These are phyloP conservation scores for Boletus bicolor DNA, from an alignment of 768 basidiomycete species.

Conservation along the genomic window DNA sequence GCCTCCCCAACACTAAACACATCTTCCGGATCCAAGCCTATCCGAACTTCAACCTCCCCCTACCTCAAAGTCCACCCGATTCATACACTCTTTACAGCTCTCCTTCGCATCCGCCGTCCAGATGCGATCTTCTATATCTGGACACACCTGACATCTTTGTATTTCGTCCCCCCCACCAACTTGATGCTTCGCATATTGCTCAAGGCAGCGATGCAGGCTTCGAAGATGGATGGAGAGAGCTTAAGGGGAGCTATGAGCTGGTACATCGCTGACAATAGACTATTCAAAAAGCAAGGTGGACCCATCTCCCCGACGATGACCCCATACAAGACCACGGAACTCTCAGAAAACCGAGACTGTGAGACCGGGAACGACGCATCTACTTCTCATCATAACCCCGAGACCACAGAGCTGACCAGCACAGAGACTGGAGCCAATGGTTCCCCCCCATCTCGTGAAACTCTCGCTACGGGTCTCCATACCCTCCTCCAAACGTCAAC, in stretches of 20 bases:
- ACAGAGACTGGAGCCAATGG: background rate
- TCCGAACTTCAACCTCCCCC: background rate
- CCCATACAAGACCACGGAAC: background rate
- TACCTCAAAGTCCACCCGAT: slow-evolving; percentile 29
- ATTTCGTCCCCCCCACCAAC: slow-evolving; percentile 52
- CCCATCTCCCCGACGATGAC: slow-evolving; percentile 13
- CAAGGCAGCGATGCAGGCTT: slow-evolving; percentile 53
- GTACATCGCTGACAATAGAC: slow-evolving; percentile 20
- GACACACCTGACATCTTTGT: slow-evolving; percentile 61
- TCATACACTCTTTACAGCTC: slow-evolving; percentile 46
- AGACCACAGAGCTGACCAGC: background rate
- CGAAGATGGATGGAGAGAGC: slow-evolving; percentile 49
- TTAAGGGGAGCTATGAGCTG: slow-evolving; percentile 44
- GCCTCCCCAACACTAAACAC: background rate
- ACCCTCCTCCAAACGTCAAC: slow-evolving; percentile 23
- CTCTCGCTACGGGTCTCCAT: slow-evolving; percentile 6
- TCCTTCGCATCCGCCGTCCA: slow-evolving; percentile 53
- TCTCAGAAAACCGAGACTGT: background rate
- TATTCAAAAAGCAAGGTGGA: slow-evolving; percentile 17
- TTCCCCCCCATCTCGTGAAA: slow-evolving; percentile 3
- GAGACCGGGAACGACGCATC: background rate
- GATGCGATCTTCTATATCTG: slow-evolving; percentile 65
- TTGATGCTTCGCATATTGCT: slow-evolving; percentile 59
- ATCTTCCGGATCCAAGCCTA: background rate
- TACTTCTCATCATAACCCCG: background rate